A percentile compares a stretch with the other conserved stretches of the same genome.
Evolutionary conservation across 306 rosid genomes (phyloP).

Genomic region (Argentina anserina): DNA sequence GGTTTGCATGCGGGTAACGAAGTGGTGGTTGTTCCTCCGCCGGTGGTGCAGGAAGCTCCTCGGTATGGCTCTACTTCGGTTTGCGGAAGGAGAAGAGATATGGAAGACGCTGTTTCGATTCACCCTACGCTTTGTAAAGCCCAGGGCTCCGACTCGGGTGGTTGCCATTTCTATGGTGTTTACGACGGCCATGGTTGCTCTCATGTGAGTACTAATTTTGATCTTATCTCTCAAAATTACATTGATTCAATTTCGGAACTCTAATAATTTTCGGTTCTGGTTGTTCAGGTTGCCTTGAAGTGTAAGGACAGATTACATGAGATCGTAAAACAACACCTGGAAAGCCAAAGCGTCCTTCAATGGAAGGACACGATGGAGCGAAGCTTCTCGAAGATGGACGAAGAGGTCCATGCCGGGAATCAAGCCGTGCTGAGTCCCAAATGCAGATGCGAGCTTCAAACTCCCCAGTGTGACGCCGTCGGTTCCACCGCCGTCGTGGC

Average conservation of each 20-base stretch:
- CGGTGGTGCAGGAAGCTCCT: conserved; percentile 8
- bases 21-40: not conserved
- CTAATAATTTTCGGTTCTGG: no score
- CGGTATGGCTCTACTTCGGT: conserved; percentile 72
- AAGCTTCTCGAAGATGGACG: conserved; percentile 41
- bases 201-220: conserved; percentile 79
- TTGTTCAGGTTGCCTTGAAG: conserved; percentile 38
- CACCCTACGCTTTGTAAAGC: conserved; percentile 30
- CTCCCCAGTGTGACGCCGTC: conserved; percentile 80
- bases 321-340: conserved; percentile 39
- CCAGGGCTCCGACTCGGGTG: not conserved
- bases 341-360: conserved; percentile 2
- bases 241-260: not conserved
- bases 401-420: conserved; percentile 29
- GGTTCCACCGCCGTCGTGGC: conserved; percentile 87
- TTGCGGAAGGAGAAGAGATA: conserved; percentile 85
- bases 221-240: no score
- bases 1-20: not conserved
- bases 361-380: conserved; percentile 46
- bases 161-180: conserved; percentile 65
- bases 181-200: conserved; percentile 99
- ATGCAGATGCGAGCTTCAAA: conserved; percentile 50
- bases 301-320: conserved; percentile 46
- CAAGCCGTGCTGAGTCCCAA: conserved; percentile 3
- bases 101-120: conserved; percentile 82